phyloP scores from a whole-genome alignment of 1,284 basidiomycete species.

The Cryptococcus amylolentus region DNA sequence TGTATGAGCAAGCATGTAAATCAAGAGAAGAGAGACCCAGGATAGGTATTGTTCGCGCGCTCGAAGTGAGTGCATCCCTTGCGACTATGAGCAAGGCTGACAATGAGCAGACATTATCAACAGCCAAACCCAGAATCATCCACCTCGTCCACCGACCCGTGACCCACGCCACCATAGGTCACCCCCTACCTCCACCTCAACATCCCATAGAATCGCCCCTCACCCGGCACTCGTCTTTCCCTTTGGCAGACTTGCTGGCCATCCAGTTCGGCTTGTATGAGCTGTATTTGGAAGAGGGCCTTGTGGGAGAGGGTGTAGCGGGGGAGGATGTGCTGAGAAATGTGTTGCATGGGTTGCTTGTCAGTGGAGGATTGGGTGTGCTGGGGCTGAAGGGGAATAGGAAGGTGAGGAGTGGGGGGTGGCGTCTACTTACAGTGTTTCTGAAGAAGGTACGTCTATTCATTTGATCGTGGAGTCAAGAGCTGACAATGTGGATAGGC shows the following conservation, averaged over 20 bases:
- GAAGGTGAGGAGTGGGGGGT: slow-evolving; percentile 71
- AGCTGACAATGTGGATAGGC: slow-evolving; percentile 53
- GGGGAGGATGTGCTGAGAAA: slow-evolving; percentile 81
- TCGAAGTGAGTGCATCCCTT: slow-evolving; percentile 58
- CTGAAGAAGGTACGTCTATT: slow-evolving; percentile 59
- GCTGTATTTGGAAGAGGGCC: slow-evolving; percentile 70
- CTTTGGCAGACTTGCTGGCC: slow-evolving; percentile 80
- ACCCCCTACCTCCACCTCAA: slow-evolving; percentile 10
- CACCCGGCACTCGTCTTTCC: slow-evolving; percentile 64
- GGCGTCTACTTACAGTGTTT: slow-evolving; percentile 77
- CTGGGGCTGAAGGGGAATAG: slow-evolving; percentile 84
- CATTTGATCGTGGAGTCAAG: neutral
- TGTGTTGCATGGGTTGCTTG: slow-evolving; percentile 82
- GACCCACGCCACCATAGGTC: slow-evolving; percentile 15
- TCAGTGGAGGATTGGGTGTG: slow-evolving; percentile 72
- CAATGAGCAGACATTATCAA: neutral
- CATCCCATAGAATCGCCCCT: slow-evolving; percentile 55
- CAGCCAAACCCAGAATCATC: slow-evolving; percentile 31
- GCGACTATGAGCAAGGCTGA: neutral
- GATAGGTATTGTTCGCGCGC: slow-evolving; percentile 63
- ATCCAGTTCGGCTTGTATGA: slow-evolving; percentile 86
- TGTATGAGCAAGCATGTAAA: slow-evolving; percentile 48
- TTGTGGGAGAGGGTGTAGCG: slow-evolving; percentile 67
- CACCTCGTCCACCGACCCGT: slow-evolving; percentile 31
- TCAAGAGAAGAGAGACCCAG: slow-evolving; percentile 57